phyloP scores from a whole-genome alignment of 1,139 yeast species.

The Hansenula anomala region DNA sequence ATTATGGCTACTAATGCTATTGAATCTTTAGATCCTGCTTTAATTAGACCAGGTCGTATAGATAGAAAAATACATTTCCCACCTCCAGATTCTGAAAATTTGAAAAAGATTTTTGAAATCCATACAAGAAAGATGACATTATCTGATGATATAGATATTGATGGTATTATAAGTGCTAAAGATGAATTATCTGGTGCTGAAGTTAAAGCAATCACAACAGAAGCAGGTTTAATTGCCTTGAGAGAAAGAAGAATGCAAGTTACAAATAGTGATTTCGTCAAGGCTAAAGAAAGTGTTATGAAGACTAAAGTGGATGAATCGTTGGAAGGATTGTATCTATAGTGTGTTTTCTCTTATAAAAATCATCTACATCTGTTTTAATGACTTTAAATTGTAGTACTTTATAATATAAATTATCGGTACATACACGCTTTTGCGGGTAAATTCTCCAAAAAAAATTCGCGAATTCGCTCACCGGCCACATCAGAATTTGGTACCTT shows the following conservation, averaged over 20 bases:
- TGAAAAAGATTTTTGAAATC: constrained; percentile 87
- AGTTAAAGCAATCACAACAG: constrained; percentile 96
- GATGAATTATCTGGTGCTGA: constrained; percentile 98
- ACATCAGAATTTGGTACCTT: too few relatives aligned
- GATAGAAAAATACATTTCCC: constrained; percentile 96
- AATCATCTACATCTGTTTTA: neutral
- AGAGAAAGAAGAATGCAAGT: constrained; percentile 99
- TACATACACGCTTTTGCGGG: too few relatives aligned
- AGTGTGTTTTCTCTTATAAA: neutral
- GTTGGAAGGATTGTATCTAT: constrained; percentile 77
- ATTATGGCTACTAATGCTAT: constrained; percentile 98
- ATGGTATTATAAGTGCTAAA: constrained; percentile 84
- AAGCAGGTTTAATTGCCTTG: constrained; percentile 92
- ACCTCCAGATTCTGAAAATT: constrained; percentile 90
- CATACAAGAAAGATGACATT: constrained; percentile 95
- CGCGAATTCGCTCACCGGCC: too few relatives aligned
- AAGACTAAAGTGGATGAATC: constrained; percentile 97
- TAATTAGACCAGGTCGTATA: constrained; percentile 97
- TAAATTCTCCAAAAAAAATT: too few relatives aligned
- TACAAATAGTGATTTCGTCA: constrained; percentile 88
- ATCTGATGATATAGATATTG: constrained; percentile 82
- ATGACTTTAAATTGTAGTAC: neutral
- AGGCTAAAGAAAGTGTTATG: constrained; percentile 94
- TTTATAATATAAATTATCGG: too few relatives aligned
- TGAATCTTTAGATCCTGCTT: constrained; percentile 94